Conservation (phyloP, 495 filamentous ascomycete species). For the Chaetomidium leptoderma region DNA sequence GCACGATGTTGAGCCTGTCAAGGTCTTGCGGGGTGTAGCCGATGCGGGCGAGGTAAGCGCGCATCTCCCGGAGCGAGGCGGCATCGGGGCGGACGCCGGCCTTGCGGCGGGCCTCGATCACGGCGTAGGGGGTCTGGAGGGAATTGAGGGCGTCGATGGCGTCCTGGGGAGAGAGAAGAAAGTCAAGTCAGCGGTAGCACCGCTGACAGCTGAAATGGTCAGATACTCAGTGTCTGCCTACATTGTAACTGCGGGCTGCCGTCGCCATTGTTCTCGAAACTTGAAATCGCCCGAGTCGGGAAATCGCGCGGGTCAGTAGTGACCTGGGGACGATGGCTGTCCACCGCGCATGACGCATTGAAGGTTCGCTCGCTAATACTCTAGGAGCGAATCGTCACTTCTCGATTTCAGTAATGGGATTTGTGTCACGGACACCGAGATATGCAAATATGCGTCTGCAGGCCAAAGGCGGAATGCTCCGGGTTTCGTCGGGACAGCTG, state of each 20-base stretch:
- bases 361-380: not conserved
- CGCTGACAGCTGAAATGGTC: not conserved
- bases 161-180: constrained; percentile 48
- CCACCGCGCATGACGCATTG: constrained; percentile 23
- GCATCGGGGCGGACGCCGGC: constrained; percentile 64
- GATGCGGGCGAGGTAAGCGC: constrained; percentile 68
- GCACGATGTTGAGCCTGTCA: constrained; percentile 67
- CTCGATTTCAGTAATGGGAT: constrained; percentile 2
- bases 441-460: not conserved
- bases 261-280: constrained; percentile 18
- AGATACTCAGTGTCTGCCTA: constrained; percentile 2
- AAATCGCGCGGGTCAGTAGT: constrained; percentile 4
- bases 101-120: constrained; percentile 69
- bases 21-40: constrained; percentile 75
- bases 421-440: not conserved
- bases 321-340: constrained; percentile 12
- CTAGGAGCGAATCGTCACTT: constrained; percentile 2
- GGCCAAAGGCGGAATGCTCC: constrained; percentile 11
- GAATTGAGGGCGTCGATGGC: constrained; percentile 85
- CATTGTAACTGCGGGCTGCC: constrained; percentile 24
- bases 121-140: constrained; percentile 77
- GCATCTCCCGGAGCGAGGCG: constrained; percentile 67
- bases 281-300: not conserved
- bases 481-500: constrained; percentile 11
- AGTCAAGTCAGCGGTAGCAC: no score